These are phyloP conservation scores for Apophysomyces elegans DNA, from an alignment of 371 early-diverging fungal genomes.

Conservation along the genomic window DNA sequence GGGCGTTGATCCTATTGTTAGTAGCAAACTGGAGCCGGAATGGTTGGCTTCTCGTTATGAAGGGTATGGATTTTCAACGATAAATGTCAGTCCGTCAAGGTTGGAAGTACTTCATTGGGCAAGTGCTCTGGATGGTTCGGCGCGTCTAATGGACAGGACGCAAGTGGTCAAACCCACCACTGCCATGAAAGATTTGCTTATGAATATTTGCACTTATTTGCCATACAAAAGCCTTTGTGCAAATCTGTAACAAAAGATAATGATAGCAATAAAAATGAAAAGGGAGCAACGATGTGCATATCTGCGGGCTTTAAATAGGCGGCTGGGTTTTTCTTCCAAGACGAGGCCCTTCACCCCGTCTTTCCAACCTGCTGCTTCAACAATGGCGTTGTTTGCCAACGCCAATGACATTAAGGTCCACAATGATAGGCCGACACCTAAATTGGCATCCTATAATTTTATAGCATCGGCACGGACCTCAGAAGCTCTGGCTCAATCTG, in stretches of 20 bases:
- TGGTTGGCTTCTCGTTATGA: constrained; percentile 32
- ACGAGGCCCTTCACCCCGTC: background rate
- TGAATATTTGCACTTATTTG: background rate
- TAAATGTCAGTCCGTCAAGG: constrained; percentile 18
- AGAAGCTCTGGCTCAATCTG: constrained; percentile 46
- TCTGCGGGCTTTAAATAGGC: background rate
- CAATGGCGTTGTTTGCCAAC: constrained; percentile 50
- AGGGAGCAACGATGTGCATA: background rate
- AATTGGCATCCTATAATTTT: constrained; percentile 47
- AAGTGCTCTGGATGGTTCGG: constrained; percentile 18
- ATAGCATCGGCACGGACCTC: constrained; percentile 47
- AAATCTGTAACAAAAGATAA: too few species aligned
- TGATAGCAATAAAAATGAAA: background rate
- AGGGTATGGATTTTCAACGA: constrained; percentile 33
- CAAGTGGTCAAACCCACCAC: background rate
- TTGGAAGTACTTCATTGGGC: constrained; percentile 33
- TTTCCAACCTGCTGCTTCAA: background rate
- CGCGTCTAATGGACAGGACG: background rate
- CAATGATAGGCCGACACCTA: constrained; percentile 27
- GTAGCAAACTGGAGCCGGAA: background rate
- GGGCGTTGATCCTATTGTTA: constrained; percentile 15
- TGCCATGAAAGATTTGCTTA: background rate
- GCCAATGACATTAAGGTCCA: constrained; percentile 31
- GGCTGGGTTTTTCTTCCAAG: background rate
- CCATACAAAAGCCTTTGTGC: background rate